phyloP scores from a whole-genome alignment of 140 eudicot genomes.

The Oenanthe javanica region DNA sequence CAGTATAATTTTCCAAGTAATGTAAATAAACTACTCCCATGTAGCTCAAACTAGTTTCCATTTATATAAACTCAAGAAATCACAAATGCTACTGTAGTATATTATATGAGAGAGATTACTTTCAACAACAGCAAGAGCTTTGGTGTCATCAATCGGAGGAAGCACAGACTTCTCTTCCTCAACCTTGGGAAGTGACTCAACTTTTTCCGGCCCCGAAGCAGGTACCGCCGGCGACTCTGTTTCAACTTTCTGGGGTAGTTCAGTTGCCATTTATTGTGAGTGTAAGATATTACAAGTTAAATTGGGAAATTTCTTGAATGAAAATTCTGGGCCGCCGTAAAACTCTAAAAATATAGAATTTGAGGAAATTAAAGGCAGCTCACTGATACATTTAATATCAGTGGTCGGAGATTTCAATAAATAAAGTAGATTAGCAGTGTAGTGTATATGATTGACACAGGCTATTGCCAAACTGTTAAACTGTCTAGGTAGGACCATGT shows the following conservation, averaged over 20 bases:
- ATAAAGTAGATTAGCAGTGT: no score
- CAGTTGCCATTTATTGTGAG: constrained; percentile 29
- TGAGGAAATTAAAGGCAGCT: no score
- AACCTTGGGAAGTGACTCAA: constrained; percentile 18
- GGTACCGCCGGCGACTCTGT: constrained; percentile 21
- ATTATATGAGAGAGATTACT: constrained; percentile 11
- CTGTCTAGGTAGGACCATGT: no score
- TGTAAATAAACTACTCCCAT: not conserved
- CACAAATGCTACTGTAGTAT: no score
- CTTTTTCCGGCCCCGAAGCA: constrained; percentile 21
- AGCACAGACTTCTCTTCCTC: constrained; percentile 28
- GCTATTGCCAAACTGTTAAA: not conserved
- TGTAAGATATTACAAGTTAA: not conserved
- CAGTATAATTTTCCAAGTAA: not conserved
- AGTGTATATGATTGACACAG: not conserved
- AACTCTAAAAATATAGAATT: not conserved
- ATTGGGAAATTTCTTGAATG: not conserved
- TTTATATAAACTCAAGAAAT: not conserved
- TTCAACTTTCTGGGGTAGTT: constrained; percentile 29
- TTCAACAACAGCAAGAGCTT: constrained; percentile 26
- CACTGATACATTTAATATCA: not conserved
- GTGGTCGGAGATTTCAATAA: no score
- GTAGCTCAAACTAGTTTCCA: not conserved
- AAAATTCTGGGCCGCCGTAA: not conserved
- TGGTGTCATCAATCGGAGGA: constrained; percentile 29